These are phyloP conservation scores for Miscanthus lutarioriparius DNA, from an alignment of 176 grass and related monocot genomes.

Conservation along the genomic window DNA sequence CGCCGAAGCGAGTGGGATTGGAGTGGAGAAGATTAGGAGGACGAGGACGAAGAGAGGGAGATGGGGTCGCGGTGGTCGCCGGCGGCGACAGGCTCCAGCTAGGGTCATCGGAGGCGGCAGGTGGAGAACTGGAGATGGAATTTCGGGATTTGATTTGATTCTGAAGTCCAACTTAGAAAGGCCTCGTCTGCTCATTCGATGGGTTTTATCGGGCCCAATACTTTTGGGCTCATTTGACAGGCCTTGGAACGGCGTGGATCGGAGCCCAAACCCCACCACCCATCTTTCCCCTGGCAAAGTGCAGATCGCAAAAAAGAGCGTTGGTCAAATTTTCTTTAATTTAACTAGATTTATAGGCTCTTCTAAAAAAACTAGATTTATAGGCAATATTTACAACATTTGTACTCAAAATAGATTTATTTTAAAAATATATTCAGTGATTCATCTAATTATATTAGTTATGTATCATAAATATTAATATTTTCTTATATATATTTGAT, in stretches of 20 bases:
- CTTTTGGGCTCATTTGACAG: background rate
- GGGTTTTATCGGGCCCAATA: background rate
- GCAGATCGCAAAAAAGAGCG: too few species aligned
- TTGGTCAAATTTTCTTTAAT: too few species aligned
- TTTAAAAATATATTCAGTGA: too few species aligned
- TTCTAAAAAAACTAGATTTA: too few species aligned
- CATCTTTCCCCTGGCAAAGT: too few species aligned
- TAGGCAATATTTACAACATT: too few species aligned
- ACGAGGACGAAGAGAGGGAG: constrained; percentile 25
- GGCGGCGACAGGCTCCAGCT: constrained; percentile 40
- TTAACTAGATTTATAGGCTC: too few species aligned
- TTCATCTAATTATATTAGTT: too few species aligned
- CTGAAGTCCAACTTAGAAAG: background rate
- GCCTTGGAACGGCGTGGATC: background rate
- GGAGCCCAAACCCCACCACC: too few species aligned
- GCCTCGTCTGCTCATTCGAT: background rate
- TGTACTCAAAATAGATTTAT: too few species aligned
- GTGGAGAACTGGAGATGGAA: background rate
- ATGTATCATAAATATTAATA: too few species aligned
- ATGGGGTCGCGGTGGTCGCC: constrained; percentile 18
- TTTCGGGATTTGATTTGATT: background rate
- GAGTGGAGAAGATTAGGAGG: constrained; percentile 36
- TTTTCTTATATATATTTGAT: too few species aligned
- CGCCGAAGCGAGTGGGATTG: constrained; percentile 31
- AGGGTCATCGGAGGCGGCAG: constrained; percentile 27